Evolutionary conservation across 495 filamentous ascomycete species (phyloP).

Genomic region (Penicillium simplicissimum): DNA sequence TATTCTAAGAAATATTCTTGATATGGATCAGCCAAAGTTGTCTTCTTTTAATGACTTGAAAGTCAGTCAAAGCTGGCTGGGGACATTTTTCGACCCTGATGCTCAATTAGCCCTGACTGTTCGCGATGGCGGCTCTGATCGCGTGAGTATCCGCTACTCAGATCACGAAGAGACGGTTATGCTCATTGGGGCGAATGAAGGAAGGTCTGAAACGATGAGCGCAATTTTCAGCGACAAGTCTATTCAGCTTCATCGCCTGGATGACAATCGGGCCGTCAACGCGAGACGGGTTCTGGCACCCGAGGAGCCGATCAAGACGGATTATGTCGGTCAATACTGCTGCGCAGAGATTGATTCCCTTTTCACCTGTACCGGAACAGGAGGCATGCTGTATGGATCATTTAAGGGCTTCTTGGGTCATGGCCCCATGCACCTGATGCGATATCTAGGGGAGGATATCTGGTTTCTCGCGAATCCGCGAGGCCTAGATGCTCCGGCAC

Average conservation of each 20-base stretch:
- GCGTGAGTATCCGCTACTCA: not conserved
- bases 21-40: not conserved
- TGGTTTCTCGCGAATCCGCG: conserved; percentile 1
- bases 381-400: not conserved
- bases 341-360: not conserved
- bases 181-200: not conserved
- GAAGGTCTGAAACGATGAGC: not conserved
- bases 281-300: not conserved
- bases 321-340: not conserved
- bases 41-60: not conserved
- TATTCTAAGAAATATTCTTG: not conserved
- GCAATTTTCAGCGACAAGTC: not conserved
- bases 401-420: conserved; percentile 1
- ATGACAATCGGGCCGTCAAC: not conserved
- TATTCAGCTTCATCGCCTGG: not conserved
- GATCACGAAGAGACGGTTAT: not conserved
- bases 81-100: conserved; percentile 1
- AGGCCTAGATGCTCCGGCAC: not conserved
- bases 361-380: conserved; percentile 1
- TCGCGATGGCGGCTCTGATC: not conserved
- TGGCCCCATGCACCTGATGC: conserved; percentile 3
- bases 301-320: not conserved
- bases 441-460: conserved; percentile 2
- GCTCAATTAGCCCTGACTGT: conserved; percentile 1
- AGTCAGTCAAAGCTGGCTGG: not conserved